Conservation (phyloP, 306 rosid genomes). For the Dalbergia oliveri region DNA sequence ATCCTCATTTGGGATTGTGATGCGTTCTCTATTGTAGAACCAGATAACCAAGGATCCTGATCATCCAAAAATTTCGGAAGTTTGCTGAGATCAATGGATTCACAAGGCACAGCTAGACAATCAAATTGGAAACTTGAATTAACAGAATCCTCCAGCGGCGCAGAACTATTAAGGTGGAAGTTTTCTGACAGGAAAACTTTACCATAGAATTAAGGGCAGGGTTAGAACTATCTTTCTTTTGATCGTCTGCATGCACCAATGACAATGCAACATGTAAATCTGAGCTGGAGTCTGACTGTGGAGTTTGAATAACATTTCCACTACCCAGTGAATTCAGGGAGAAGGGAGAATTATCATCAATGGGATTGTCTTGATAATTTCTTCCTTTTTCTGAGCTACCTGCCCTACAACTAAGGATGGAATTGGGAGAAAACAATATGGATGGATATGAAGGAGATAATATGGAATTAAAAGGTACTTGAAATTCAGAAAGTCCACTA, state of each 20-base stretch:
- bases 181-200: slow-evolving; percentile 54
- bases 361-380: slow-evolving; percentile 38
- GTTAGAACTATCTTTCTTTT: slow-evolving; percentile 47
- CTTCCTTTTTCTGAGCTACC: slow-evolving; percentile 48
- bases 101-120: slow-evolving; percentile 57
- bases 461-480: slow-evolving; percentile 58
- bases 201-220: slow-evolving; percentile 51
- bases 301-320: slow-evolving; percentile 81
- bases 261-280: slow-evolving; percentile 55
- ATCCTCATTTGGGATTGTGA: slow-evolving; percentile 71
- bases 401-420: slow-evolving; percentile 48
- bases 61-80: slow-evolving; percentile 63
- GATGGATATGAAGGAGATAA: slow-evolving; percentile 46
- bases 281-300: slow-evolving; percentile 69
- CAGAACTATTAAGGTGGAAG: slow-evolving; percentile 48
- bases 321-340: slow-evolving; percentile 67
- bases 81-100: slow-evolving; percentile 62
- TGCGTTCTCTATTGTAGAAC: slow-evolving; percentile 56
- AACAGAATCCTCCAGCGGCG: slow-evolving; percentile 53
- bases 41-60: slow-evolving; percentile 62
- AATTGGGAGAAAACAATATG: slow-evolving; percentile 51
- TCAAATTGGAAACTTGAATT: slow-evolving; percentile 84
- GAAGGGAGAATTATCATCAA: slow-evolving; percentile 66
- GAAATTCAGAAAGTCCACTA: slow-evolving; percentile 52
- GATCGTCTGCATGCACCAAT: slow-evolving; percentile 51